A percentile compares a stretch with the other conserved stretches of the same genome.
Conservation (phyloP, 2,329 filamentous ascomycete species). For the Aureobasidium uvarum region DNA sequence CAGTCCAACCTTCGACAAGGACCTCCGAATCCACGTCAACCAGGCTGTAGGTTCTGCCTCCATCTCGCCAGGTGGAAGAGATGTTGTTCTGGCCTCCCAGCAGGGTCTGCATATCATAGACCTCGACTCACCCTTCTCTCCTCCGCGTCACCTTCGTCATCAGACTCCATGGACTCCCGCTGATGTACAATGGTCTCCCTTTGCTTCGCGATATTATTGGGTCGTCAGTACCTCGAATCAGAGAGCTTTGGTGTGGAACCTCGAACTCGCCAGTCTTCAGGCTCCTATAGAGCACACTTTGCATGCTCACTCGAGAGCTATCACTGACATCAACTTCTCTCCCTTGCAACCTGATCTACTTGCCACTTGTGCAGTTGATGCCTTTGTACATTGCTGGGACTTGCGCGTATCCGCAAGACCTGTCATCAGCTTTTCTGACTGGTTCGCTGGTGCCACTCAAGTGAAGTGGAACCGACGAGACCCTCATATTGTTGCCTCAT, state of each 20-base stretch:
- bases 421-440: conserved; percentile 81
- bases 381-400: conserved; percentile 92
- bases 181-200: conserved; percentile 96
- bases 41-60: conserved; percentile 81
- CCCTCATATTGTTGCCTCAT: conserved; percentile 81
- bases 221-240: conserved; percentile 93
- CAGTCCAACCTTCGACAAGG: conserved; percentile 81
- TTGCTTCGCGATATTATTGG: conserved; percentile 86
- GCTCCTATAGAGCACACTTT: conserved; percentile 87
- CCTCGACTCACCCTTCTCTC: conserved; percentile 82
- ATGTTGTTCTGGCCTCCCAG: conserved; percentile 86
- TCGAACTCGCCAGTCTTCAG: conserved; percentile 67
- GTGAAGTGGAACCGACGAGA: conserved; percentile 93
- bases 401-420: conserved; percentile 70
- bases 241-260: conserved; percentile 90
- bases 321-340: conserved; percentile 95
- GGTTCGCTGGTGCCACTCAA: conserved; percentile 89
- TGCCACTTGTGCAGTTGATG: conserved; percentile 88
- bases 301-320: conserved; percentile 80
- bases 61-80: conserved; percentile 86
- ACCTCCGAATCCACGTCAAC: conserved; percentile 80
- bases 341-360: conserved; percentile 87
- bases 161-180: conserved; percentile 92
- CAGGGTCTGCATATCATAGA: conserved; percentile 90
- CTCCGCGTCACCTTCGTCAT: conserved; percentile 80